Conservation (phyloP, 1,139 yeast species). For the Saccharomyces hybrid region DNA sequence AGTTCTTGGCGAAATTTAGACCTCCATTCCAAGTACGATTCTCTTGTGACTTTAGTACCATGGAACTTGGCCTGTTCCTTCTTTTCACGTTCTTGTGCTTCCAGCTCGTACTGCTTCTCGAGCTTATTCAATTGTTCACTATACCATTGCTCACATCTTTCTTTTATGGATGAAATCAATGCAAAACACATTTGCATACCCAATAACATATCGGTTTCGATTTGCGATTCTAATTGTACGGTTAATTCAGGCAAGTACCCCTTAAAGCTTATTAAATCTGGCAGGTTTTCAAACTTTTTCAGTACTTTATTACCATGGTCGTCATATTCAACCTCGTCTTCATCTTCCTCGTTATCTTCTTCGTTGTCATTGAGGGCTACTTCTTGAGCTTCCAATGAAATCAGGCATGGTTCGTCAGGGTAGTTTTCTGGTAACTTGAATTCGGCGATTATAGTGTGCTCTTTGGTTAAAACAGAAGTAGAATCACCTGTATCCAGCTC, state of each 20-base stretch:
- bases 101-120: conserved; percentile 53
- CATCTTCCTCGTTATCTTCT: conserved; percentile 31
- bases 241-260: conserved; percentile 41
- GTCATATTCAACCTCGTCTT: conserved; percentile 41
- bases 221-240: conserved; percentile 47
- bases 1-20: conserved; percentile 46
- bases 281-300: conserved; percentile 41
- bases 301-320: conserved; percentile 36
- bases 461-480: conserved; percentile 37
- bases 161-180: conserved; percentile 67
- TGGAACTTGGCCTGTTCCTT: conserved; percentile 65
- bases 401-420: conserved; percentile 28
- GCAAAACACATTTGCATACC: conserved; percentile 90
- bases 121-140: conserved; percentile 46
- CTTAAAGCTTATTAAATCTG: conserved; percentile 50
- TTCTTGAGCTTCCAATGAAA: conserved; percentile 18
- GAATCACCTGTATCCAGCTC: conserved; percentile 38
- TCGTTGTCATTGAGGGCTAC: conserved; percentile 21
- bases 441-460: conserved; percentile 19
- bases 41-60: conserved; percentile 75
- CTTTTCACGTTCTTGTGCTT: conserved; percentile 52
- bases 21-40: conserved; percentile 68
- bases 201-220: conserved; percentile 52
- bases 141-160: conserved; percentile 63
- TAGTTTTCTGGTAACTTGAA: conserved; percentile 27